Conservation (phyloP, 2,329 filamentous ascomycete genomes). For the Dothidotthia symphoricarpi region DNA sequence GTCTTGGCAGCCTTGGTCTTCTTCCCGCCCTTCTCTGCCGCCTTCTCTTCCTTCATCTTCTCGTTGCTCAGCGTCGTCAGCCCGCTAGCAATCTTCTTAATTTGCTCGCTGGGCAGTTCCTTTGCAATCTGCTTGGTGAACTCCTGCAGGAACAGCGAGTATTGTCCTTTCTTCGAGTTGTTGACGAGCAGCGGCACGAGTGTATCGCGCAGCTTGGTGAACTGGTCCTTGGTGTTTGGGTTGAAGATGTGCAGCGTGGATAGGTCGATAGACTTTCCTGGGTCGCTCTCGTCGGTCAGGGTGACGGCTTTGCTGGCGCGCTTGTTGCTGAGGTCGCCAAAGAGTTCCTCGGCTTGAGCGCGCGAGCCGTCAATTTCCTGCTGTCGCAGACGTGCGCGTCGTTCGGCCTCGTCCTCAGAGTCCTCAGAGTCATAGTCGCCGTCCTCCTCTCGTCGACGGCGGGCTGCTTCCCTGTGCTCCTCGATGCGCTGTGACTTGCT, state of each 20-base stretch:
- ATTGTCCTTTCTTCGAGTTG: constrained; percentile 86
- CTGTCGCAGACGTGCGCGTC: constrained; percentile 70
- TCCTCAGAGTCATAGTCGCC: constrained; percentile 61
- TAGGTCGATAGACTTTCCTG: constrained; percentile 77
- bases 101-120: constrained; percentile 85
- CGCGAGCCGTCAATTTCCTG: constrained; percentile 88
- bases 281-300: constrained; percentile 68
- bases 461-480: constrained; percentile 64
- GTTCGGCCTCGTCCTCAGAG: constrained; percentile 70
- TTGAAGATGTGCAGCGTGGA: constrained; percentile 80
- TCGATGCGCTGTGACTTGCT: constrained; percentile 81
- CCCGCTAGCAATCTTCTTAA: constrained; percentile 89
- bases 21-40: constrained; percentile 88
- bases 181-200: constrained; percentile 73
- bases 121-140: constrained; percentile 84
- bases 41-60: constrained; percentile 98
- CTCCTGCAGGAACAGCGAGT: constrained; percentile 85
- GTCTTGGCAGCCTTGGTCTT: constrained; percentile 97
- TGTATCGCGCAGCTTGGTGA: constrained; percentile 72
- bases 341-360: constrained; percentile 85
- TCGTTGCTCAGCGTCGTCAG: constrained; percentile 92
- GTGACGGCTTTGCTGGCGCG: constrained; percentile 66
- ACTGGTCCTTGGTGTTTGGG: constrained; percentile 82
- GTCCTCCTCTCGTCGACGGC: constrained; percentile 58
- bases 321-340: constrained; percentile 71